Evolutionary conservation across 2,329 filamentous ascomycete genomes (phyloP), one percentile per base, ranked within the genome.

Genomic region (Bipolaris victoriae): DNA sequence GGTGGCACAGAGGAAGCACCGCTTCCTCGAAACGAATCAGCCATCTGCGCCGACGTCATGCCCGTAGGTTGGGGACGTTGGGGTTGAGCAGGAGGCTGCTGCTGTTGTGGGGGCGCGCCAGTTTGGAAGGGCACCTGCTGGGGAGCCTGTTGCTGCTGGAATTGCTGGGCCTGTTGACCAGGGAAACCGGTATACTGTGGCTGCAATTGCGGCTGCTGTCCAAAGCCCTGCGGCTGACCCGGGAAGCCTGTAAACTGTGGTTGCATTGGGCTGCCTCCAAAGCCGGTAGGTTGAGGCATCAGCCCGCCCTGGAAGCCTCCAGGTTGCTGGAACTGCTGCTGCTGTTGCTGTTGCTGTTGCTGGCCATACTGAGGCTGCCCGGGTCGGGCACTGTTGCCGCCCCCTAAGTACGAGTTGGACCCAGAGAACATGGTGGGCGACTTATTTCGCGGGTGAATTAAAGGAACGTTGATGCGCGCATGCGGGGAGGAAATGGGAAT

Each of bases 321-420:
- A 35, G 82, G 82, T 71, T 86, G 86, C 72, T 83, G 85, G 64
- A 72, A 77, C 63, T 71, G 81, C 79, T 67, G 81, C 47, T 65
- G 53, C 79, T 67, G 81, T 49, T 65, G 81, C 51, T 65, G 53
- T 37, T 46, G 80, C 68, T 83, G 83, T 64, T 79, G 78, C 65
- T 80, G 78, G 64, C 78, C 72, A 74, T 80, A 75, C 77, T 82
- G 68, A 67, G 76, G 77, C 68, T 78, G 77, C 63, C 87, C 86
- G 48, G 90, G 90, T 61, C 88, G 90, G 76, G 89, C 86, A 81
- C 84, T 89, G 75, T 88, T 91, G 77, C 84, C 86, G 80, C 88
- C 90, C 78, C 92, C 92, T 71, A 96, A 80, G 78, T 89, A 97
- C 64, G 90, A 88, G 82, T 90, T 96, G 66, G 91, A 90, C 76